These are phyloP conservation scores for Neurospora terricola DNA, from an alignment of 495 filamentous ascomycete species.

Conservation along the genomic window DNA sequence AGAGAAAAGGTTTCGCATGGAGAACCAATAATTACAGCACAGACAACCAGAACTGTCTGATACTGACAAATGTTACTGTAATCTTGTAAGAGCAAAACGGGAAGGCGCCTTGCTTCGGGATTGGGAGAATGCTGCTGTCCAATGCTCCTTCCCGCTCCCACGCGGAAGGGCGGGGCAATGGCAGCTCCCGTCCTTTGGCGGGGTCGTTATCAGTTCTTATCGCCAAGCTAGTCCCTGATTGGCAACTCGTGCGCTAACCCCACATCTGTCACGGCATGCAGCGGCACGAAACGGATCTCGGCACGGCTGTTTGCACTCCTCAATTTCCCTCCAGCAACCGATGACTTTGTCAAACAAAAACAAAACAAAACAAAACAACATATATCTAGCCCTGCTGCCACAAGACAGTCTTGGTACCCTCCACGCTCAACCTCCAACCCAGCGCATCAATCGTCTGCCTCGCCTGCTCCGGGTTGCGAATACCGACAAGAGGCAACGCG, in stretches of 20 bases:
- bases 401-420: not conserved
- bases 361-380: not conserved
- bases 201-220: not conserved
- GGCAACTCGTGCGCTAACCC: not conserved
- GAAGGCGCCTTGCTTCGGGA: not conserved
- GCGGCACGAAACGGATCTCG: not conserved
- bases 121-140: not conserved
- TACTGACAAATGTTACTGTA: not conserved
- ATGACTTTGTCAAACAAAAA: not conserved
- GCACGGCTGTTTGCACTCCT: not conserved
- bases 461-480: not conserved
- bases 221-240: not conserved
- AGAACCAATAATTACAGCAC: not conserved
- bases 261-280: not conserved
- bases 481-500: not conserved
- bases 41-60: not conserved
- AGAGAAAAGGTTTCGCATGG: not conserved
- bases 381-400: constrained; percentile 9
- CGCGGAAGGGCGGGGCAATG: not conserved
- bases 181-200: not conserved
- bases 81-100: not conserved
- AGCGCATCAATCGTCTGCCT: not conserved
- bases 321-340: not conserved
- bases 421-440: not conserved
- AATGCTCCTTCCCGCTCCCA: not conserved